phyloP scores from a whole-genome alignment of 345 rosid genomes.

The Theobroma cacao region DNA sequence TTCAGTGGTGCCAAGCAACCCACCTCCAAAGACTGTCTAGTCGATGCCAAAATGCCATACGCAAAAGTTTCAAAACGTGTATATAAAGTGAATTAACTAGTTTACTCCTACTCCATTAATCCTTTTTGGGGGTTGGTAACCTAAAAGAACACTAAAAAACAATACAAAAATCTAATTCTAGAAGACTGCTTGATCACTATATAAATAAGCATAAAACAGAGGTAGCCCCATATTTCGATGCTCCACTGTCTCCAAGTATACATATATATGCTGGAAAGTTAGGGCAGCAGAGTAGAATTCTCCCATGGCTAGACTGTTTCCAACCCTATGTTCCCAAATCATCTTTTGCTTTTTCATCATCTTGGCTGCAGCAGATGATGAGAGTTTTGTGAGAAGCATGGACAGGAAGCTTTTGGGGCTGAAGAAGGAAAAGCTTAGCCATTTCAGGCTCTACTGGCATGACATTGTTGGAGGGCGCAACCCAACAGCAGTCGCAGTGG shows the following conservation, averaged over 20 bases:
- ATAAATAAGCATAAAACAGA: background rate
- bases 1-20: no score
- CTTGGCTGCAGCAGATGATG: background rate
- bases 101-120: background rate
- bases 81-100: background rate
- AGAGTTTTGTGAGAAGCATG: conserved; percentile 32
- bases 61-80: no score
- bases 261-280: no score
- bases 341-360: background rate
- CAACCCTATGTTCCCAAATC: conserved; percentile 8
- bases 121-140: background rate
- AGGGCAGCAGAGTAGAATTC: background rate
- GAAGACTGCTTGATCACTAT: background rate
- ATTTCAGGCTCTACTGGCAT: conserved; percentile 67
- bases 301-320: conserved; percentile 20
- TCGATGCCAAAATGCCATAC: background rate
- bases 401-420: conserved; percentile 34
- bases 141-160: background rate
- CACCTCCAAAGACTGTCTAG: no score
- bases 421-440: conserved; percentile 58
- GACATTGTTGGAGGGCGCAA: conserved; percentile 50
- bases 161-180: background rate
- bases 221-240: no score
- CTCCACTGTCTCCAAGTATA: background rate
- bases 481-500: conserved; percentile 44